Evolutionary conservation across 805 yeast genomes (phyloP), one percentile per base, ranked within the genome.

Genomic region (Wickerhamomyces chaumierensis): DNA sequence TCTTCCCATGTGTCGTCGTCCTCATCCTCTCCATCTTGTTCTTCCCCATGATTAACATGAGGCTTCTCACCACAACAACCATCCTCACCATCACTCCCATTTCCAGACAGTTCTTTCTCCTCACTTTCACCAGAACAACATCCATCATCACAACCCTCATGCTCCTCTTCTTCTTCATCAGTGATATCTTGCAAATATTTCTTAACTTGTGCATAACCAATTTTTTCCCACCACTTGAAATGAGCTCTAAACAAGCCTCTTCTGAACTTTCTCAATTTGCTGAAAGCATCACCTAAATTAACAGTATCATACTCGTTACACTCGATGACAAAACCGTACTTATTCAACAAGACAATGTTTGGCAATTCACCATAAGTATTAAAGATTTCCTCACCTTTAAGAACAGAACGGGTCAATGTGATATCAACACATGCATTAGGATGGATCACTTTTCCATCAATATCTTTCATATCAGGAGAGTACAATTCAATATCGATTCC

Each of bases 351-450:
- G 29, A 73, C 68, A 0, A 81, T 65, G 47, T 83, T 85, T 14
- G 78, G 60, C 31, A 80, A 63, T 20, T 77, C 80, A 0, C 96
- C 96, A 49, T 87, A 88, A 0, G 92, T 77, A 58, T 85, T 87
- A 63, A 78, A 83, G 13, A 90, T 51, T 51, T 90, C 96, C 12
- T 63, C 55, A 7, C 75, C 73, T 27, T 59, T 52, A 1, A 49
- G 37, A 1, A 83, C 72, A 2, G 58, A 52, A 13, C 53, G 55
- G 16, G 65, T 62, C 2, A 79, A 50, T 0, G 73, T 65, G 13
- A 87, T 74, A 48, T 86, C 95, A 48, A 94, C 84, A 45, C 87
- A 78, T 41, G 73, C 72, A 38, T 68, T 69, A 2, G 71, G 62
- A 4, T 53, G 43, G 3, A 68, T 57, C 8, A 63, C 48, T 16